Percentiles rank a stretch among this genome's conserved stretches.
Evolutionary conservation across 1,284 basidiomycete genomes (phyloP).

Genomic region (Cryptococcus sp.): DNA sequence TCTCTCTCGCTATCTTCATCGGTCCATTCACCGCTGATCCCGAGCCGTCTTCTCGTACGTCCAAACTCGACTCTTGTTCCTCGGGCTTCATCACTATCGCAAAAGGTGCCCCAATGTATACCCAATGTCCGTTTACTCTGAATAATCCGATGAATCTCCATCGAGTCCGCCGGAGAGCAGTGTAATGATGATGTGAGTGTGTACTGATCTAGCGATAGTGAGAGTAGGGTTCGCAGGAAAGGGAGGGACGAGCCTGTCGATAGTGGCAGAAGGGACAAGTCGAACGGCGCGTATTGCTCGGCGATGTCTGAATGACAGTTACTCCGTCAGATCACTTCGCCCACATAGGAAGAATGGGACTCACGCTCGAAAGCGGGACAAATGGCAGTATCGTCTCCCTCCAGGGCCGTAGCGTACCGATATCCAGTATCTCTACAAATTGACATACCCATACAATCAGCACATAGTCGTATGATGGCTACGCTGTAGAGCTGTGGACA

Average conservation of each 20-base stretch:
- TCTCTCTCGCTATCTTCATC: conserved; percentile 14
- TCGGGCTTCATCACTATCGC: conserved; percentile 47
- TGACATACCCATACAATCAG: background rate
- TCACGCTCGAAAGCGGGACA: conserved; percentile 51
- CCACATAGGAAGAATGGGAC: background rate
- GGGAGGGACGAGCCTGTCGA: conserved; percentile 51
- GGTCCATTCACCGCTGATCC: conserved; percentile 37
- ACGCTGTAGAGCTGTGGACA: background rate
- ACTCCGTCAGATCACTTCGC: background rate
- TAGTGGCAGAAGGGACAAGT: conserved; percentile 46
- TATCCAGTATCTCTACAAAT: conserved; percentile 50
- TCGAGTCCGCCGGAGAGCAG: conserved; percentile 48
- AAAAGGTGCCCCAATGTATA: conserved; percentile 54
- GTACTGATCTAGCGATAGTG: conserved; percentile 51
- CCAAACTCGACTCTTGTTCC: conserved; percentile 51
- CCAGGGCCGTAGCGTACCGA: conserved; percentile 49
- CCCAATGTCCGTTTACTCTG: conserved; percentile 39
- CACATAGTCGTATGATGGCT: background rate
- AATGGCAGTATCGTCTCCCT: conserved; percentile 38
- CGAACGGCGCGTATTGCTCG: conserved; percentile 44
- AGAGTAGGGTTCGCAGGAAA: conserved; percentile 49
- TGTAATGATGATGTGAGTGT: conserved; percentile 51
- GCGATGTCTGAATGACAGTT: conserved; percentile 41
- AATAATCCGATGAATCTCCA: conserved; percentile 46
- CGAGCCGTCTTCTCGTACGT: conserved; percentile 30